Evolutionary conservation across 2,329 filamentous ascomycete genomes (phyloP), one percentile per base, ranked within the genome.

Genomic region (Atkinsonella hypoxylon): DNA sequence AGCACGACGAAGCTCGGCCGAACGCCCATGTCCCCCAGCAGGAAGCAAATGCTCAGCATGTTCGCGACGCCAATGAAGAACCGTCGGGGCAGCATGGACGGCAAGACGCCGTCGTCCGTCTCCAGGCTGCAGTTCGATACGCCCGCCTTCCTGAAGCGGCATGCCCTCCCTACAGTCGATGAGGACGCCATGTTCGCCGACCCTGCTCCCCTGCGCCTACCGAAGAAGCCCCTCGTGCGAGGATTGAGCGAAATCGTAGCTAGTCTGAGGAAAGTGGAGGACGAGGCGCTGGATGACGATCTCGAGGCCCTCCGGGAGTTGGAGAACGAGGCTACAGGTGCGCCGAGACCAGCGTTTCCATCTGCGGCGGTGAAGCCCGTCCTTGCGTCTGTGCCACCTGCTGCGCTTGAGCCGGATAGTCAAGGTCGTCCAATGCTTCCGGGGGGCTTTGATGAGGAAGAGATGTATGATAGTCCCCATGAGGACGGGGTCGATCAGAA

Each of bases 181-280:
- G 82, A 86, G 58, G 76, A 79, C 51, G 72, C 68, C 30, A 63
- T 73, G 48, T 74, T 74, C 51, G 64, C 68, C n/a, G 69, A 67
- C 2, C 69, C 74, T 0, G 68, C 70, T 3, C 77, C 76, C 1
- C 60, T 79, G 3, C 68, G 75, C 36, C 64, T 81, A 26, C 81
- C 78, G 2, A 72, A 72, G 40, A 82, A 80, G 58, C 77, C 79
- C 9, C 67, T 87, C n/a, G 79, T 79, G 1, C 75, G 84, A 51
- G 85, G 83, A 30, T 66, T 93, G 50, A 90, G 85, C 62, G 82
- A 79, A 55, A 83, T 90, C 56, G 82, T 91, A 20, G 82, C 83
- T 18, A 78, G 78, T 22, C 69, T 91, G 56, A 75, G 83, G 54
- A 82, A 81, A 60, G 73, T 87, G 50, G 82, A 88, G 62, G 83